Percentiles rank a stretch among this genome's conserved stretches.
Evolutionary conservation across 768 basidiomycete genomes (phyloP).

Genomic region (Podaxis sp.): DNA sequence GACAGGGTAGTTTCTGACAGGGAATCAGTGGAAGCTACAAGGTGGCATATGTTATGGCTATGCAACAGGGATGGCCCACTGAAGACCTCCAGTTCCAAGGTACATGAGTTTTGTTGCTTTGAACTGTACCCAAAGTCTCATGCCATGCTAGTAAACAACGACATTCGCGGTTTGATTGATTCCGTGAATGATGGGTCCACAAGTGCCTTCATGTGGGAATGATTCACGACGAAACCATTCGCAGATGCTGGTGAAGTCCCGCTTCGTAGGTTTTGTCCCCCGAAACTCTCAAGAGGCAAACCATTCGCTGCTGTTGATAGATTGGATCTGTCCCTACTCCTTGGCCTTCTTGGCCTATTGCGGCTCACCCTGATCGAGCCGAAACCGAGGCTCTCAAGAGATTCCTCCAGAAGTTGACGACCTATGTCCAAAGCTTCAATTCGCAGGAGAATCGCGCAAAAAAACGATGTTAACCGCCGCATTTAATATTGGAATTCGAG

Average conservation of each 20-base stretch:
- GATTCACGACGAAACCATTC: constrained; percentile 78
- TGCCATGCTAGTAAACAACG: constrained; percentile 61
- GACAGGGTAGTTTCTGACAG: background rate
- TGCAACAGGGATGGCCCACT: constrained; percentile 79
- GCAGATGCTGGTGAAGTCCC: constrained; percentile 74
- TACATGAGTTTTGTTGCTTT: constrained; percentile 23
- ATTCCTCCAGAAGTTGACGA: constrained; percentile 66
- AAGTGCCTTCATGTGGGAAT: constrained; percentile 94
- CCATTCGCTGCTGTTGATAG: constrained; percentile 30
- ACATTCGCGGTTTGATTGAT: constrained; percentile 76
- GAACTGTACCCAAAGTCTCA: background rate
- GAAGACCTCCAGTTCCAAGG: constrained; percentile 70
- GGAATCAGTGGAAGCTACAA: constrained; percentile 78
- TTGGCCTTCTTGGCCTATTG: constrained; percentile 97
- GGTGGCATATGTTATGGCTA: constrained; percentile 94
- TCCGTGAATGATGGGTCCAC: constrained; percentile 89
- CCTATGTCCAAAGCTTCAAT: constrained; percentile 66
- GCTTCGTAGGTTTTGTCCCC: constrained; percentile 61
- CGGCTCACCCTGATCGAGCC: constrained; percentile 70
- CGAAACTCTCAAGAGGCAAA: background rate
- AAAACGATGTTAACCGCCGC: constrained; percentile 18
- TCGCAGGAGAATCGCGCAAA: constrained; percentile 23
- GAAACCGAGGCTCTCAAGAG: constrained; percentile 41
- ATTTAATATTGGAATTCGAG: constrained; percentile 37
- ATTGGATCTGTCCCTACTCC: constrained; percentile 88